These are phyloP conservation scores for Rhododendron griersonianum DNA, from an alignment of 148 eudicot genomes.

Conservation along the genomic window DNA sequence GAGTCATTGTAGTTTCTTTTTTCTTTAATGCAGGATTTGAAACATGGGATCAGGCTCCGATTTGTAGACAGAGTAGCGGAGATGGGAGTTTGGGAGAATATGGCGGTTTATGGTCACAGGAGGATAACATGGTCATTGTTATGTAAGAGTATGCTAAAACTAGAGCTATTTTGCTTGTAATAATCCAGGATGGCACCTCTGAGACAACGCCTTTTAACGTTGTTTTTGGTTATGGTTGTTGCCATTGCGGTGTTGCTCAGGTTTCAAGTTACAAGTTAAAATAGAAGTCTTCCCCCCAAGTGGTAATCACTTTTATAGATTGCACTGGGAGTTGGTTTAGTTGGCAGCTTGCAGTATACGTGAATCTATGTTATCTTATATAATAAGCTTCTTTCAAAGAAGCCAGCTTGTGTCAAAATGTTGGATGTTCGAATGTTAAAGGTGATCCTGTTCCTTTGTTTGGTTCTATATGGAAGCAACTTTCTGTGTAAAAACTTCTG, in stretches of 20 bases:
- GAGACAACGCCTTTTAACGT: slow-evolving; percentile 56
- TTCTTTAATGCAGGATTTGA: slow-evolving; percentile 17
- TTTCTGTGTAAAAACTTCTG: not conserved
- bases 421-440: slow-evolving; percentile 1
- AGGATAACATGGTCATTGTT: slow-evolving; percentile 14
- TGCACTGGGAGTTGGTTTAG: slow-evolving; percentile 17
- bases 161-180: slow-evolving; percentile 10
- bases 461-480: not conserved
- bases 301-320: slow-evolving; percentile 24
- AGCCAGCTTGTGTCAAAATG: slow-evolving; percentile 10
- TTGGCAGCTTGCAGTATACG: not conserved
- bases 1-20: slow-evolving; percentile 4
- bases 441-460: not conserved
- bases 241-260: slow-evolving; percentile 1
- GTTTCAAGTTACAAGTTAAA: not conserved
- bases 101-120: slow-evolving; percentile 17
- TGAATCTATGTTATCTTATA: not conserved
- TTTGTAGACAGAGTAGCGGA: slow-evolving; percentile 18
- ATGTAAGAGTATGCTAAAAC: not conserved
- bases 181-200: slow-evolving; percentile 23
- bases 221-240: slow-evolving; percentile 20
- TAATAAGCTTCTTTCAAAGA: slow-evolving; percentile 9
- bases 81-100: slow-evolving; percentile 20
- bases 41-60: slow-evolving; percentile 13
- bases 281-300: not conserved